phyloP scores from a whole-genome alignment of 2,329 filamentous ascomycete genomes.

The Mollisiaceae sp. region DNA sequence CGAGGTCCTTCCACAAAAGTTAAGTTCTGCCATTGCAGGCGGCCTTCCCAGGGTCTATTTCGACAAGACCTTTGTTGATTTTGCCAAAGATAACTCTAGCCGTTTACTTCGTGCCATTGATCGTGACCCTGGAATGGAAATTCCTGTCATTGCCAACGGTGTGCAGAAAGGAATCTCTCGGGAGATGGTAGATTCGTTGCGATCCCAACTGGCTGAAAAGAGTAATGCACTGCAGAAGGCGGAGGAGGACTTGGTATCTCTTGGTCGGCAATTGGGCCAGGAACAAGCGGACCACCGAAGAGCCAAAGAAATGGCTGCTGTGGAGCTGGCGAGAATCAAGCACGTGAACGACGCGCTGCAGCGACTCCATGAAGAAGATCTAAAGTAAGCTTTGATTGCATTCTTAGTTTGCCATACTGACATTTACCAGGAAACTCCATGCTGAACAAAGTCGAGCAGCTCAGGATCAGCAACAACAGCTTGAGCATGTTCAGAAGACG shows the following conservation, averaged over 20 bases:
- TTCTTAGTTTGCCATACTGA: constrained; percentile 26
- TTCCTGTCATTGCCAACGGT: constrained; percentile 78
- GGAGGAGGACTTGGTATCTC: constrained; percentile 51
- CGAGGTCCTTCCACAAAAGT: constrained; percentile 79
- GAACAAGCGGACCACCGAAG: constrained; percentile 75
- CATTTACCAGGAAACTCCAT: constrained; percentile 37
- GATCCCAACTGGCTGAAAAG: constrained; percentile 77
- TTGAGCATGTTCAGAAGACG: constrained; percentile 54
- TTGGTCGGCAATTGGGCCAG: constrained; percentile 66
- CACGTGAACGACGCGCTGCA: constrained; percentile 72
- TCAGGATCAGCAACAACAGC: constrained; percentile 48
- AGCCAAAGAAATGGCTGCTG: constrained; percentile 61
- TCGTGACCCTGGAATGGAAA: constrained; percentile 85
- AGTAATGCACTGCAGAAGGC: constrained; percentile 56
- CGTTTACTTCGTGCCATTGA: constrained; percentile 85
- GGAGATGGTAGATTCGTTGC: constrained; percentile 85
- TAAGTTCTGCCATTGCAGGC: constrained; percentile 56
- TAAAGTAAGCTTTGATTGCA: constrained; percentile 50
- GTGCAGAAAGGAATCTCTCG: constrained; percentile 91
- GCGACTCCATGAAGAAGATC: constrained; percentile 69
- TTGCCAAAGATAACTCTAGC: constrained; percentile 95
- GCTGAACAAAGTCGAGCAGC: constrained; percentile 42
- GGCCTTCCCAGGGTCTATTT: constrained; percentile 82
- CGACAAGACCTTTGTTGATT: constrained; percentile 85
- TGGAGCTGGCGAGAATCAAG: constrained; percentile 55